Evolutionary conservation across 1,284 basidiomycete genomes (phyloP), one percentile per base, ranked within the genome.

Genomic region (Moniliophthora roreri): DNA sequence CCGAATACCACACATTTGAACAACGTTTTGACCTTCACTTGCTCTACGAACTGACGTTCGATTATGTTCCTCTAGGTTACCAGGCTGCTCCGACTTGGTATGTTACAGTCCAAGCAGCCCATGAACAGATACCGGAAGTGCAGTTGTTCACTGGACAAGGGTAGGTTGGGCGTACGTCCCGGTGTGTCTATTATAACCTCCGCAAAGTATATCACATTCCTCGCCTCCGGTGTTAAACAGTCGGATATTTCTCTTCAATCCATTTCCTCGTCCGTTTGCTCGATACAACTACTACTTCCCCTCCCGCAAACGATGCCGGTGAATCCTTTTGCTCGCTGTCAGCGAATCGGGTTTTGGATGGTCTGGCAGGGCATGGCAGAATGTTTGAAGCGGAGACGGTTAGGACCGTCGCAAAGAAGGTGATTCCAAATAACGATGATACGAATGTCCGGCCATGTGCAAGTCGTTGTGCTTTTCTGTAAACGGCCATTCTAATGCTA

Each of bases 341-440:
- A 28, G 84, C 76, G 59, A 79, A 84, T 21, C 84, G 77, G 45
- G 62, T 70, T 62, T 77, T 79, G 60, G 78, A 71, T 40, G 74
- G 70, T 50, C 80, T 78, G 10, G 81, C 87, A 8, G 90, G 89
- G 62, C 90, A 92, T 55, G 89, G 89, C 37, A 92, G 72, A 40
- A 91, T 73, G 63, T 80, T 82, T 18, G 89, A 90, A 20, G 86
- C 87, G 5, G 87, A 86, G n/a, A 93, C 90, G 45, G 89, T 92
- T 57, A 89, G 58, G 54, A 91, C 77, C 18, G 87, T 80, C 18
- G 85, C 87, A 64, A 89, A 71, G 68, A 89, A 89, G 2, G 90
- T 92, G 63, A 88, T 69, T 59, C 80, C 84, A 67, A 93, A 93
- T 57, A 92, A 82, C 36, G 85, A 81, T 16, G 90, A 85, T 60